Conservation (phyloP, 192 early-diverging fungal genomes). For the Gamsiella multidivaricata region DNA sequence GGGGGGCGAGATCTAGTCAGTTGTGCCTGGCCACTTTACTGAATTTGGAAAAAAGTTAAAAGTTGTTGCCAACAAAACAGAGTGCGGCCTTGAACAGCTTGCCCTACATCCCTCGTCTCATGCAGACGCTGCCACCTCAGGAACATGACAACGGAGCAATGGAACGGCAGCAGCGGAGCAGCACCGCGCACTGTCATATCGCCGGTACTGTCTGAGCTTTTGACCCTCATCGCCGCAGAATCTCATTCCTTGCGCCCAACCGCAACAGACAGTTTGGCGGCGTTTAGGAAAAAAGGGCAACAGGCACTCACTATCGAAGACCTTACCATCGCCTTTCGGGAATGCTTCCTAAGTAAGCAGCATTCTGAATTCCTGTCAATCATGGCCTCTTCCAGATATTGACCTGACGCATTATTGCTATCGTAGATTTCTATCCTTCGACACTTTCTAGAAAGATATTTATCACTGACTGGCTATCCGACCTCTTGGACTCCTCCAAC, state of each 20-base stretch:
- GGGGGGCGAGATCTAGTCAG: too few relatives aligned
- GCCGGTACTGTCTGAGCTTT: constrained; percentile 11
- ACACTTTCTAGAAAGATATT: constrained; percentile 7
- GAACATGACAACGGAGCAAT: constrained; percentile 25
- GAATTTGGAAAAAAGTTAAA: too few relatives aligned
- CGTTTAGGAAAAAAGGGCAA: constrained; percentile 24
- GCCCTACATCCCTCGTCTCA: too few relatives aligned
- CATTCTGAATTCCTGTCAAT: neutral
- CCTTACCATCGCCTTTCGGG: constrained; percentile 21
- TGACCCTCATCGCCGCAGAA: constrained; percentile 9
- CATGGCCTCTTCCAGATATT: neutral
- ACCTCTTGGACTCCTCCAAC: constrained; percentile 6
- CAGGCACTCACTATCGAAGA: constrained; percentile 4
- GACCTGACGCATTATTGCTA: neutral
- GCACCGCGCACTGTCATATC: neutral
- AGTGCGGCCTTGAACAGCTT: too few relatives aligned
- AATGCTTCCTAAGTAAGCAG: constrained; percentile 19
- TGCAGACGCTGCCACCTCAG: too few relatives aligned
- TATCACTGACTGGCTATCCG: constrained; percentile 32
- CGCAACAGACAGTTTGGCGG: constrained; percentile 26
- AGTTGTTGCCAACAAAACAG: too few relatives aligned
- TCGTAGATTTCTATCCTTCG: constrained; percentile 5
- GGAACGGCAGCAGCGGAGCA: neutral
- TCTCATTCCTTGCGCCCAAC: constrained; percentile 8
- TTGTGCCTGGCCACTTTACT: too few relatives aligned